Conservation (phyloP, 2,329 filamentous ascomycete genomes). For the Fusarium bulbicola region DNA sequence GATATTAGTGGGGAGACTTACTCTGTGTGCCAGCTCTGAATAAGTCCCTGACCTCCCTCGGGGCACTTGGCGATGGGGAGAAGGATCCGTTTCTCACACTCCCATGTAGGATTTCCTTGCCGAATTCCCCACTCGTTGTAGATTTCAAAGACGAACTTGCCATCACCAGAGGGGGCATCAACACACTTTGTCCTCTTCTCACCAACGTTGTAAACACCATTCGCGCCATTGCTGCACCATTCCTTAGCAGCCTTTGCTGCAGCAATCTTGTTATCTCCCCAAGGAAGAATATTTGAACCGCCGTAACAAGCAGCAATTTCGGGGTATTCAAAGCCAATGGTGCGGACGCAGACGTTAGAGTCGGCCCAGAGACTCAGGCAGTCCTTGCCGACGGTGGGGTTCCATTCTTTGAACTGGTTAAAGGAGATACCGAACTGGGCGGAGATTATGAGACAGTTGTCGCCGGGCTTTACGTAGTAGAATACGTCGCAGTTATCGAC, state of each 20-base stretch:
- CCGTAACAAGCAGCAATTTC: background rate
- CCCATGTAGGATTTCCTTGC: too few species aligned
- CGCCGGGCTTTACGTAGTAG: background rate
- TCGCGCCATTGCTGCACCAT: conserved; percentile 4
- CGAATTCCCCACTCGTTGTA: conserved; percentile 17
- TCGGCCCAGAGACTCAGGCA: conserved; percentile 9
- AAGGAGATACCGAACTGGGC: background rate
- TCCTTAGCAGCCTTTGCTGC: background rate
- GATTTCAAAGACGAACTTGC: conserved; percentile 15
- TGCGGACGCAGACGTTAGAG: background rate
- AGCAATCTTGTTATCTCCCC: conserved; percentile 17
- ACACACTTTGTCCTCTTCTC: conserved; percentile 10
- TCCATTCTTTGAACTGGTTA: conserved; percentile 6
- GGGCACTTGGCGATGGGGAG: conserved; percentile 1
- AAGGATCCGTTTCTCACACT: too few species aligned
- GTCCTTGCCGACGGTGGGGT: background rate
- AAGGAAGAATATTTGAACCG: background rate
- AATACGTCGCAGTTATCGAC: conserved; percentile 9
- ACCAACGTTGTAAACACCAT: background rate
- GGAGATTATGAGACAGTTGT: background rate
- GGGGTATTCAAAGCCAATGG: conserved; percentile 3
- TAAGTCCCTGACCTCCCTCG: background rate
- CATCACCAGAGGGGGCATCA: background rate
- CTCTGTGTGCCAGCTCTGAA: conserved; percentile 16
- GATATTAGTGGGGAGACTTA: too few species aligned